Evolutionary conservation across 371 early-diverging fungal genomes (phyloP), one percentile per base, ranked within the genome.

Genomic region (Caulochytrium protostelioides): DNA sequence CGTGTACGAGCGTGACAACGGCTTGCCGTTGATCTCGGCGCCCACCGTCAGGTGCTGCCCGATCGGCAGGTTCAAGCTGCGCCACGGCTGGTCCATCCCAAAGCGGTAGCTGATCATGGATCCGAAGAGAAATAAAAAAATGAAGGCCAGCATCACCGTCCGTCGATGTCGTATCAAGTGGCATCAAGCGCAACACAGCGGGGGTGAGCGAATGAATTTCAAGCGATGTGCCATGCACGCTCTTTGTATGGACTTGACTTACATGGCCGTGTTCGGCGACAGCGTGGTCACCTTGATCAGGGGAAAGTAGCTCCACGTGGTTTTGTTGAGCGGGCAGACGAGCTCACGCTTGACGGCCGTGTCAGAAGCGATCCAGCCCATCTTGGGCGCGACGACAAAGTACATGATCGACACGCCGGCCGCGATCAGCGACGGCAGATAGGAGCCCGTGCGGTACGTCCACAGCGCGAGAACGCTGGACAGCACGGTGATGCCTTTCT

Each of bases 61-160:
- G 12, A 35, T 35, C n/a, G 36, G 36, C 6, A 35, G 14, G 16
- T 27, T 27, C 36, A 35, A 18, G 22, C 39, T 28, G 59, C 58
- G 35, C 75, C 70, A 33, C 64, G 55, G 28, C 47, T 28, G 9
- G 83, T n/a, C 80, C 27, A 90, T 65, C 20, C 55, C 74, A 49
- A 90, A 83, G 37, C 83, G 83, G 59, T 87, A 87, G 46, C 82
- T 81, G 40, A 33, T n/a, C n/a, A n/a, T n/a, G n/a, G n/a, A n/a
- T n/a, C n/a, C n/a, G n/a, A 6, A 18, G n/a, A n/a, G 12, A 18
- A 30, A 32, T n/a, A 6, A 35, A 22, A 18, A 14, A 10, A 35
- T n/a, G n/a, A n/a, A n/a, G n/a, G n/a, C 17, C 9, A 28, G 30
- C 3, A 26, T 28, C 7, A 22, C 31, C 25, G 14, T 24, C 30